Base-by-base conservation (phyloP, 805 yeast species). In the Nakazawaea siamensis region DNA sequence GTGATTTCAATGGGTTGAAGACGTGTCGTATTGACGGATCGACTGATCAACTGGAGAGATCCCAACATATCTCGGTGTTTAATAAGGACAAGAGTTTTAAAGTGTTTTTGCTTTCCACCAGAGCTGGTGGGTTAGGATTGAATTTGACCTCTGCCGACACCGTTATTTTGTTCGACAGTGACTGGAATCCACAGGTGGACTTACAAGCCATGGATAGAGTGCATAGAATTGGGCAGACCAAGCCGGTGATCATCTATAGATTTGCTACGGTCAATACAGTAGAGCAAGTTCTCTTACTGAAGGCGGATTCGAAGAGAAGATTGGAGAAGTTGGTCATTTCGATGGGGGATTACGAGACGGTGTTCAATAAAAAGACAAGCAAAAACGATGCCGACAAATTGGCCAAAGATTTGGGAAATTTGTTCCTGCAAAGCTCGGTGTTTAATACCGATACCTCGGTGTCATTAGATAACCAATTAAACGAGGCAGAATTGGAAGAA, bases 101-200 rank as follows among this genome's bases (percentile, higher is more conserved):
- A 18, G 66, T 87, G 1, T 90, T 90, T 44, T 55, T 92, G 34
- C 63, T 92, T 11, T 81, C 94, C 11, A 92, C 98, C 0, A 66
- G 97, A 42, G 90, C 97, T 1, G 98, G 97, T 8, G 97, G 97
- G 0, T 67, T 90, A 21, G 98, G 98, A 4, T 74, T 90, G 28
- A 90, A 90, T 50, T 62, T 90, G 37, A 73, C 80, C 0, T 76
- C 80, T 0, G 95, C 97, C 0, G 97, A 92, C 44, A 79, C 94
- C 2, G 97, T 92, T 1, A 73, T 90, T 3, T 48, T 90, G 9
- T 87, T 85, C 51, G 98, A 90, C 50, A 81, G 86, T 38, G 98
- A 90, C 51, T 90, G 97, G 95, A 90, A 90, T 49, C 98, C 97
- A 0, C 97, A 90, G 51, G 94, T 86, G 42, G 97, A 90, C 57